Evolutionary conservation across 305 asterid species (phyloP).

Genomic region (Salvia sclarea): DNA sequence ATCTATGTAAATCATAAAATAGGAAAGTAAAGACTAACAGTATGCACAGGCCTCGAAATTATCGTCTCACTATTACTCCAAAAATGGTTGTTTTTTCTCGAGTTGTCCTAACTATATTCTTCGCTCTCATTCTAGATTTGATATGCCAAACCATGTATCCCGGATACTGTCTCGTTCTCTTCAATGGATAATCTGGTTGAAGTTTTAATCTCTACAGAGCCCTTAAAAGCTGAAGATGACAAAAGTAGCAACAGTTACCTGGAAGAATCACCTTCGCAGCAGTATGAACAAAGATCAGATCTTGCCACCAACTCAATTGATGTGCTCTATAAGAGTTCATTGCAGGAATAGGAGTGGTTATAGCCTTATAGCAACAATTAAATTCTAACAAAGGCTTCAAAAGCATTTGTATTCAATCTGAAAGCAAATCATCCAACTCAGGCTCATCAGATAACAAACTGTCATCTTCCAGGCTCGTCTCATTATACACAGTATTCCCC

Average conservation of each 20-base stretch:
- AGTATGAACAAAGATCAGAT: slow-evolving; percentile 19
- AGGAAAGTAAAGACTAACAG: not conserved
- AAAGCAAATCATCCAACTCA: slow-evolving; percentile 75
- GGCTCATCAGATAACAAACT: slow-evolving; percentile 55
- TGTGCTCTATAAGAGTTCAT: slow-evolving; percentile 21
- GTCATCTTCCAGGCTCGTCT: slow-evolving; percentile 56
- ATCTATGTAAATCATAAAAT: slow-evolving; percentile 16
- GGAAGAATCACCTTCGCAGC: slow-evolving; percentile 12
- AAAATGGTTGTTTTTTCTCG: slow-evolving; percentile 13
- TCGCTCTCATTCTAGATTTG: not conserved
- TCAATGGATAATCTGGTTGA: slow-evolving; percentile 20
- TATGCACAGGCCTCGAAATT: slow-evolving; percentile 30
- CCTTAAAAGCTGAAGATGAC: too few relatives aligned
- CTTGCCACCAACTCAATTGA: slow-evolving; percentile 23
- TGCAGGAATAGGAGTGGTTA: slow-evolving; percentile 9
- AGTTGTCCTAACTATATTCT: slow-evolving; percentile 13
- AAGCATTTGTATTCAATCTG: slow-evolving; percentile 41
- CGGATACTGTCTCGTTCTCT: slow-evolving; percentile 16
- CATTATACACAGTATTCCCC: slow-evolving; percentile 43
- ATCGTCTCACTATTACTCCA: slow-evolving; percentile 31
- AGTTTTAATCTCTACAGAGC: too few relatives aligned
- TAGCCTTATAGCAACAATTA: slow-evolving; percentile 11
- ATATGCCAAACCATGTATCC: slow-evolving; percentile 16
- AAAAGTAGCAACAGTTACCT: slow-evolving; percentile 2
- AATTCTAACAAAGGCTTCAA: slow-evolving; percentile 14